Evolutionary conservation across 2,329 filamentous ascomycete species (phyloP).

Genomic region (Colletotrichum liriopes): DNA sequence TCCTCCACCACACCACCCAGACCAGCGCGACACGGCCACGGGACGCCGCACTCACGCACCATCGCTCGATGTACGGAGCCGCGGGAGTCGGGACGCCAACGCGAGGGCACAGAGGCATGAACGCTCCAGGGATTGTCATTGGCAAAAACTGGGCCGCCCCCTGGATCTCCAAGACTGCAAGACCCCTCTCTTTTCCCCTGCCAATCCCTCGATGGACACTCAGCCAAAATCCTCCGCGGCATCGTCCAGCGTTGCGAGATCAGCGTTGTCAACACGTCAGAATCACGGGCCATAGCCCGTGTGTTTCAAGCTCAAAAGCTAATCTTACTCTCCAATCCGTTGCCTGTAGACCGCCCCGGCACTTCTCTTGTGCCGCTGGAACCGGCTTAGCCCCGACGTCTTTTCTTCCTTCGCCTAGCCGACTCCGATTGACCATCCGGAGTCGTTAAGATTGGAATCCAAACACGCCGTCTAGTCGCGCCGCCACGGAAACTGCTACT

Average conservation of each 20-base stretch:
- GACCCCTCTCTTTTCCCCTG: background rate
- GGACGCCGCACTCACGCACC: background rate
- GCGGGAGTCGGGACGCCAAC: background rate
- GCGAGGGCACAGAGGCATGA: background rate
- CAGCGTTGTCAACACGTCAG: slow-evolving; percentile 41
- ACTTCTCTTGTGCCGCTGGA: slow-evolving; percentile 31
- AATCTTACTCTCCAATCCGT: slow-evolving; percentile 39
- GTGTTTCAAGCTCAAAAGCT: slow-evolving; percentile 38
- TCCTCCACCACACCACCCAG: background rate
- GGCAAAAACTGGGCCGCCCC: background rate
- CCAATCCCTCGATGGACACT: slow-evolving; percentile 10
- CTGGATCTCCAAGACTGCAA: slow-evolving; percentile 4
- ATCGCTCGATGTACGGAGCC: background rate
- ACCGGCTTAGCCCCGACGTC: slow-evolving; percentile 29
- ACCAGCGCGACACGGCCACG: background rate
- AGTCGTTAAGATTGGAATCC: background rate
- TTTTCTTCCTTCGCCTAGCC: background rate
- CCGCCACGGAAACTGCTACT: slow-evolving; percentile 1
- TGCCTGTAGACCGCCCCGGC: slow-evolving; percentile 24
- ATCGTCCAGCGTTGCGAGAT: slow-evolving; percentile 38
- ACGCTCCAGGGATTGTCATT: background rate
- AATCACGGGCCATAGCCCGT: slow-evolving; percentile 34
- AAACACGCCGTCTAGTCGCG: background rate
- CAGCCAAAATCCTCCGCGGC: slow-evolving; percentile 36
- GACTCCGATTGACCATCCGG: background rate